Base-by-base conservation (phyloP, 108 stramenopile genomes). In the Stephanodiscus triporus region DNA sequence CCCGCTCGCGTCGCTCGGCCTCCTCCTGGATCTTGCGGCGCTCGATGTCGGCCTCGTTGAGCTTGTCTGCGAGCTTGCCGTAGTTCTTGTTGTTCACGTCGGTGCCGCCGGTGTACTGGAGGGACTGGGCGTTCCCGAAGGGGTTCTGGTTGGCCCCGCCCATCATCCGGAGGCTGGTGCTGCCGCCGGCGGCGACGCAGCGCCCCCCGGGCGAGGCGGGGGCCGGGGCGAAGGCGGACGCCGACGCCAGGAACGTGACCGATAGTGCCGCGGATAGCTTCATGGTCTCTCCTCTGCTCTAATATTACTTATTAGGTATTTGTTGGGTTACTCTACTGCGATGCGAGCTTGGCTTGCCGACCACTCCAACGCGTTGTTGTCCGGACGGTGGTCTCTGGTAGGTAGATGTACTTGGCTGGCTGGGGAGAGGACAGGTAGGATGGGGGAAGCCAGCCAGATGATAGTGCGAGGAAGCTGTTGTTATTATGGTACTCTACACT, bases 1-100 rank as follows among this genome's bases (percentile, higher is more conserved):
- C 95, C 68, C 97, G 89, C 69, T 97, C 97, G 66, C 95, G 83
- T 19, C 59, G 56, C 0, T 82, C 88, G n/a, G 95, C 92, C 24
- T 84, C 95, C 26, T 92, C 92, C 32, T 63, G 54, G n/a, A 80
- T 90, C 89, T 93, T 96, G 65, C 92, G 83, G 54, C 95, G 90
- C 72, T 96, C 95, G 66, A 89, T 92, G 75, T 96, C 95, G 22
- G 92, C 95, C 68, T 92, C 95, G 57, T 91, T 91, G 72, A 96
- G 76, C 66, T 88, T 87, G 63, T 93, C 89, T 59, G 76, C 60
- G 62, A 96, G 90, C 77, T 86, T 87, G 40, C 86, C 77, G 68
- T 81, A 81, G 79, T 87, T 91, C 66, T 80, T 84, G 72, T 84
- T 85, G 72, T 80, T 89, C 10, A 82, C 72, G 73, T 95, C 94